Conservation (phyloP, 306 rosid species). For the Begonia fuchsioides region DNA sequence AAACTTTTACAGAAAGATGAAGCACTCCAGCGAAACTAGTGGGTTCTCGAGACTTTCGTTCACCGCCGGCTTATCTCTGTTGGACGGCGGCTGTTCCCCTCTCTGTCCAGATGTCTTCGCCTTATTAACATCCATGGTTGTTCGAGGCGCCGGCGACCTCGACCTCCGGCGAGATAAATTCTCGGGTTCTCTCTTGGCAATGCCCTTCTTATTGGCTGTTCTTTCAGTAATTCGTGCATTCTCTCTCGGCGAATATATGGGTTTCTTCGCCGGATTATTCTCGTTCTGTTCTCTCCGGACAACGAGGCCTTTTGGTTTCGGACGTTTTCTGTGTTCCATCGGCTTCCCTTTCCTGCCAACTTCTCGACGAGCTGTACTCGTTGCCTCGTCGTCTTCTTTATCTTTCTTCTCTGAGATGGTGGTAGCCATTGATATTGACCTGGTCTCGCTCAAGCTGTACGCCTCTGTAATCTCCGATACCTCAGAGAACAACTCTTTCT, state of each 20-base stretch:
- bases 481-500: slow-evolving; percentile 19
- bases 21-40: slow-evolving; percentile 72
- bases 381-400: slow-evolving; percentile 58
- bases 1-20: slow-evolving; percentile 59
- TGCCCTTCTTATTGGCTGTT: slow-evolving; percentile 22
- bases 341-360: slow-evolving; percentile 13
- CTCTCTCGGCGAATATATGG: slow-evolving; percentile 21
- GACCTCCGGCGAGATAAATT: slow-evolving; percentile 26
- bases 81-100: slow-evolving; percentile 14
- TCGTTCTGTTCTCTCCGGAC: slow-evolving; percentile 22
- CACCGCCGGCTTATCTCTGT: slow-evolving; percentile 12
- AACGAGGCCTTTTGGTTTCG: slow-evolving; percentile 19
- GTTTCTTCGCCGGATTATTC: slow-evolving; percentile 17
- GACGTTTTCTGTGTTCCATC: slow-evolving; percentile 33
- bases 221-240: slow-evolving; percentile 14
- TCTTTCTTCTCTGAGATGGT: slow-evolving; percentile 44
- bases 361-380: slow-evolving; percentile 40
- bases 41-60: slow-evolving; percentile 59
- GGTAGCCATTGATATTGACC: slow-evolving; percentile 51
- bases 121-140: slow-evolving; percentile 9
- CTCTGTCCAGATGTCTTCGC: slow-evolving; percentile 17
- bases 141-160: slow-evolving; percentile 50
- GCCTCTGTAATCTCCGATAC: slow-evolving; percentile 36
- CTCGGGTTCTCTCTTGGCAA: slow-evolving; percentile 23
- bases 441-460: slow-evolving; percentile 45